phyloP scores from a whole-genome alignment of 1,284 basidiomycete species.

The Tilletia horrida region DNA sequence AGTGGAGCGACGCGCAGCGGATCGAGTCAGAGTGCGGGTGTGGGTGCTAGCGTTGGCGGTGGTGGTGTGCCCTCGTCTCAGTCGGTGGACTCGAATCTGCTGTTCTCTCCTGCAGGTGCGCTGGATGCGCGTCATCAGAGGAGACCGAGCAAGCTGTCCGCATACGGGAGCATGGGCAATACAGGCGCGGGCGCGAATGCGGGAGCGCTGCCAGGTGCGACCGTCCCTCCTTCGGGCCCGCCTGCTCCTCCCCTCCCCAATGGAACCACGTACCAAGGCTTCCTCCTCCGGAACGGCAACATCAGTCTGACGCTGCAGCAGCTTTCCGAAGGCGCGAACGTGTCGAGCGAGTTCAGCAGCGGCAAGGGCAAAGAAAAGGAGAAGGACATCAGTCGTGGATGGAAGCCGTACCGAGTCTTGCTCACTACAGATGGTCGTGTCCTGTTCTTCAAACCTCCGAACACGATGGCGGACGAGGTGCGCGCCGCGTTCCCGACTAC shows the following conservation, averaged over 20 bases:
- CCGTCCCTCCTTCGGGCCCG: neutral
- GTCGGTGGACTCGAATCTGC: slow-evolving; percentile 10
- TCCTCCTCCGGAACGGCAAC: slow-evolving; percentile 44
- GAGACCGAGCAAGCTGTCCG: slow-evolving; percentile 11
- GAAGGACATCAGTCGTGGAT: slow-evolving; percentile 49
- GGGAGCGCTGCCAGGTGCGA: neutral
- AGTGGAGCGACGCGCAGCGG: slow-evolving; percentile 7
- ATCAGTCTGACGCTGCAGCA: slow-evolving; percentile 40
- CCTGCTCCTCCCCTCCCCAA: slow-evolving; percentile 28
- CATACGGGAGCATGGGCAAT: neutral
- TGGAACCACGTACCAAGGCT: slow-evolving; percentile 40
- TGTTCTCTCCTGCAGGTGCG: neutral
- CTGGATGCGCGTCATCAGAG: neutral
- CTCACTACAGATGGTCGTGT: slow-evolving; percentile 41
- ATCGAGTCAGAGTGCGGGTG: neutral
- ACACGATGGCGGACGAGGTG: slow-evolving; percentile 45
- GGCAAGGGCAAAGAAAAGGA: slow-evolving; percentile 36
- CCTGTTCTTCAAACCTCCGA: slow-evolving; percentile 50
- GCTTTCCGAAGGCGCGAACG: slow-evolving; percentile 27
- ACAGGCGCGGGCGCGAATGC: neutral
- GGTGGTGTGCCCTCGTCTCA: neutral
- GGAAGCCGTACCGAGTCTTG: slow-evolving; percentile 52
- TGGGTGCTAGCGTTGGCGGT: neutral
- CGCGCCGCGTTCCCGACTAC: slow-evolving; percentile 38
- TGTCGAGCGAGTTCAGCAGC: neutral